Base-by-base conservation (phyloP, 2,329 filamentous ascomycete genomes). In the Curvularia spicifera region DNA sequence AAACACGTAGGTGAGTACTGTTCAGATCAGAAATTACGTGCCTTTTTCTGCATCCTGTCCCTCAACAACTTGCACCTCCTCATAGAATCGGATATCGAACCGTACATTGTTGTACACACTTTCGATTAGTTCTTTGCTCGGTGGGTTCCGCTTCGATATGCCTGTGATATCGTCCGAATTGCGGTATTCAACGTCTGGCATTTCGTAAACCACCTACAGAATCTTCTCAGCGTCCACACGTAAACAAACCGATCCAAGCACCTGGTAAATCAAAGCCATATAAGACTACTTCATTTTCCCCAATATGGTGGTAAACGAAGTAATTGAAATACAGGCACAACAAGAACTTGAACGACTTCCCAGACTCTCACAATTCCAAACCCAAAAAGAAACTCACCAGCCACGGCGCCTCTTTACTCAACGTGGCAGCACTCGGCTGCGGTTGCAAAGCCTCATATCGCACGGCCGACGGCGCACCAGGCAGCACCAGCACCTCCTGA, bases 11-110 rank as follows among this genome's bases (percentile, higher is more conserved):
- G 33, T 2, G 33, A 37, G 31, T n/a, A 6, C 33, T 37, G 33
- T 13, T n/a, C 6, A 4, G 15, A 37, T 37, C 6, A 50, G 3
- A 18, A 28, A 20, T 31, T 4, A 31, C 44, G 10, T 33, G 20
- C 44, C 44, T 31, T 46, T 33, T 4, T 46, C 9, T 20, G 18
- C n/a, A 7, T 5, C 18, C n/a, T 28, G 15, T 1, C 7, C 43
- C 28, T 33, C 28, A 20, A 40, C 37, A 4, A 28, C 12, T 8
- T 60, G 57, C 13, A 54, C 48, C 24, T 65, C 53, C 40, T 66
- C 59, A 35, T 66, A 73, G 48, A 73, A 75, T 29, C 70, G 54
- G 2, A 66, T 71, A 44, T 72, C 68, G 55, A 74, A 75, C 40
- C 65, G 52, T 22, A 61, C 59, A 37, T 72, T 66, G 52, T 53